Evolutionary conservation across 306 rosid genomes (phyloP).

Genomic region (Fagus crenata): DNA sequence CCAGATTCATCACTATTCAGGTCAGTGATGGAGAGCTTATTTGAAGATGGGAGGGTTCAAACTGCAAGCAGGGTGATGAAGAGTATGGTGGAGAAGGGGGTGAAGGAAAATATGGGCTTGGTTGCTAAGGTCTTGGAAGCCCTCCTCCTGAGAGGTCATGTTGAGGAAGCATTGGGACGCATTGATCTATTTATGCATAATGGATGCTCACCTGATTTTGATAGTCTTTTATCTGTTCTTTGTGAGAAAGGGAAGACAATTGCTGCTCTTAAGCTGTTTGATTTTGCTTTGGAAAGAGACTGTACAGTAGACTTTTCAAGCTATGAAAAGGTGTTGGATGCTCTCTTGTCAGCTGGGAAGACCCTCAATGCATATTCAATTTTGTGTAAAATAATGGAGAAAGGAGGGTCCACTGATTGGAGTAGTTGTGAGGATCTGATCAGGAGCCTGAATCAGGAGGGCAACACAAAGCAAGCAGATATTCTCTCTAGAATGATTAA

Average conservation of each 20-base stretch:
- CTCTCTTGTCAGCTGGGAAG: slow-evolving; percentile 71
- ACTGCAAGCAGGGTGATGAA: slow-evolving; percentile 94
- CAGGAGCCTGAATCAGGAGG: slow-evolving; percentile 73
- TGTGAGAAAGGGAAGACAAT: slow-evolving; percentile 83
- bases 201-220: slow-evolving; percentile 60
- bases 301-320: slow-evolving; percentile 54
- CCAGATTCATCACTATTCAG: slow-evolving; percentile 69
- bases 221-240: slow-evolving; percentile 58
- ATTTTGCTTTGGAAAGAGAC: slow-evolving; percentile 80
- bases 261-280: slow-evolving; percentile 83
- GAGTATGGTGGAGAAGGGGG: slow-evolving; percentile 85
- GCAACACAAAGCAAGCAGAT: slow-evolving; percentile 96
- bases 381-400: slow-evolving; percentile 76
- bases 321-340: slow-evolving; percentile 79
- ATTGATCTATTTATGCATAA: slow-evolving; percentile 61
- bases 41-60: slow-evolving; percentile 83
- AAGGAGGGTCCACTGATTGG: slow-evolving; percentile 71
- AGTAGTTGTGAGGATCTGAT: slow-evolving; percentile 64
- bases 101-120: slow-evolving; percentile 77
- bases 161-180: slow-evolving; percentile 88
- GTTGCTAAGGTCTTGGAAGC: slow-evolving; percentile 83
- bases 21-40: slow-evolving; percentile 74
- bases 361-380: slow-evolving; percentile 85
- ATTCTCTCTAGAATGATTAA: slow-evolving; percentile 74
- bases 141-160: slow-evolving; percentile 83